phyloP scores from a whole-genome alignment of 2,329 filamentous ascomycete genomes.

The Sporothrix euskadiensis region DNA sequence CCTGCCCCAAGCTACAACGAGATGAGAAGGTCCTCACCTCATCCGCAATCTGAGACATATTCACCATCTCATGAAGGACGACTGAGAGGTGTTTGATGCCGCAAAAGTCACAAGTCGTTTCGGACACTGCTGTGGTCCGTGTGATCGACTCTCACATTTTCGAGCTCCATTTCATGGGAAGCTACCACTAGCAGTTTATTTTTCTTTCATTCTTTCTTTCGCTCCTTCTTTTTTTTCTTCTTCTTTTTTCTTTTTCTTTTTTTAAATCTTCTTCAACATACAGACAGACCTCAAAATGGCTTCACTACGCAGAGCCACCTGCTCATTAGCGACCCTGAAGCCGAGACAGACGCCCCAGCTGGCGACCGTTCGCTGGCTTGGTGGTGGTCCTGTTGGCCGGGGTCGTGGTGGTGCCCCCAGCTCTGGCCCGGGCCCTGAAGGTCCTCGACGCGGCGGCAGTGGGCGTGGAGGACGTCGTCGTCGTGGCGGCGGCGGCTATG shows the following conservation, averaged over 20 bases:
- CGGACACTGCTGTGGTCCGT: background rate
- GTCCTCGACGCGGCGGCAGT: background rate
- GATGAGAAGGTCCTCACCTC: background rate
- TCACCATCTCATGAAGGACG: background rate
- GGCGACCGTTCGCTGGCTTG: conserved; percentile 24
- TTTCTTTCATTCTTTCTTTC: background rate
- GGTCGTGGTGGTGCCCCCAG: background rate
- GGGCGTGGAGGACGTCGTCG: conserved; percentile 12
- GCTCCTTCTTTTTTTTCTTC: too few species aligned
- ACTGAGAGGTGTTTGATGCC: background rate
- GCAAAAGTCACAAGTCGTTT: background rate
- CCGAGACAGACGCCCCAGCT: conserved; percentile 7
- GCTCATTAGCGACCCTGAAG: background rate
- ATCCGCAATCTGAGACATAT: background rate
- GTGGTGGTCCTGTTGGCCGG: conserved; percentile 5
- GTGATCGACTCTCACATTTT: background rate
- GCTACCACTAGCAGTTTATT: background rate
- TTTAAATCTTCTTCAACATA: too few species aligned
- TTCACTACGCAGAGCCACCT: conserved; percentile 25
- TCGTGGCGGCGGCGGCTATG: conserved; percentile 2
- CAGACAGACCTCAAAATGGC: conserved; percentile 19
- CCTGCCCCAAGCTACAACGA: background rate
- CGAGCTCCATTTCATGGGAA: background rate
- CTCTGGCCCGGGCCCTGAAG: background rate
- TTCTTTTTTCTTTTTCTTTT: background rate